Evolutionary conservation across 805 yeast genomes (phyloP).

Genomic region (Ogataea nitratoaversa): DNA sequence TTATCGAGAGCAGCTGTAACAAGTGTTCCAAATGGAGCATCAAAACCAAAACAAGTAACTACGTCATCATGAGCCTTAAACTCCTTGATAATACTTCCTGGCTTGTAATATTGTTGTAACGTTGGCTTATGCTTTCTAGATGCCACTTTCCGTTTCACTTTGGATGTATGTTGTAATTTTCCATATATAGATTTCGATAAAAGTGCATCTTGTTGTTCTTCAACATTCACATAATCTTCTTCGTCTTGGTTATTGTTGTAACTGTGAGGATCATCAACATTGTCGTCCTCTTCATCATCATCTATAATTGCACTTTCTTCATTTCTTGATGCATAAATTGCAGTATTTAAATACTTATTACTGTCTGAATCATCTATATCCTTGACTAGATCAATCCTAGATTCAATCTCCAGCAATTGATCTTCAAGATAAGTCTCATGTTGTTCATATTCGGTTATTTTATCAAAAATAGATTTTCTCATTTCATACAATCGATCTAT

Average conservation of each 20-base stretch:
- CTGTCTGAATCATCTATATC: conserved; percentile 32
- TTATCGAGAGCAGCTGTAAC: conserved; percentile 79
- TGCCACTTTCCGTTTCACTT: conserved; percentile 14
- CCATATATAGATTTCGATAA: conserved; percentile 42
- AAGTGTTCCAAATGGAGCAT: conserved; percentile 68
- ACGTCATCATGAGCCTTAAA: conserved; percentile 50
- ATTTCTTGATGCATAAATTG: too few species aligned
- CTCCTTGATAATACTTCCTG: conserved; percentile 51
- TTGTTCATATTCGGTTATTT: conserved; percentile 57
- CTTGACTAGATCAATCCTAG: conserved; percentile 39
- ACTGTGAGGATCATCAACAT: conserved; percentile 1
- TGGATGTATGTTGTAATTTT: conserved; percentile 35
- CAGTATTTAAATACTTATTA: too few species aligned
- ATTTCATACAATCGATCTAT: conserved; percentile 46
- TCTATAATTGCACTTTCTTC: conserved; percentile 8
- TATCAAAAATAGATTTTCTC: conserved; percentile 52
- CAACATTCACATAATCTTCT: conserved; percentile 14
- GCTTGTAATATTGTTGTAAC: conserved; percentile 56
- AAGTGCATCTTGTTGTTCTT: conserved; percentile 25
- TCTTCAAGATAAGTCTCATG: conserved; percentile 55
- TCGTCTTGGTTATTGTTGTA: neutral
- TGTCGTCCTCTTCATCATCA: conserved; percentile 14
- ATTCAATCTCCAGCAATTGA: conserved; percentile 39
- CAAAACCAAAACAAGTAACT: conserved; percentile 61
- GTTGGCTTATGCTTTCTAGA: conserved; percentile 55